Base-by-base conservation (phyloP, 306 rosid species). In the Medicago truncatula region DNA sequence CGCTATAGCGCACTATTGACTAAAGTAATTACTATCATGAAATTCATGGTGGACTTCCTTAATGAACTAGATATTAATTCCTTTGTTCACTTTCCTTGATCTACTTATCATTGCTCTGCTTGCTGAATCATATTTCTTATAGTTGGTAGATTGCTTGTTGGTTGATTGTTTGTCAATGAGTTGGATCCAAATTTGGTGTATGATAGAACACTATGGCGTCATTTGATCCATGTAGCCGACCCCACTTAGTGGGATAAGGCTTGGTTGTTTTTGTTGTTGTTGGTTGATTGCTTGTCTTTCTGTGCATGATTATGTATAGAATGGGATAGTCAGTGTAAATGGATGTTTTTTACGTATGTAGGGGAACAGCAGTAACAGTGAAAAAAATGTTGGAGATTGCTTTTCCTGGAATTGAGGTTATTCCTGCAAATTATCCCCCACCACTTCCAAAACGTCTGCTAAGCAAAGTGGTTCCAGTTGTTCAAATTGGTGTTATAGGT, bases 321-420 rank as follows among this genome's bases (percentile, higher is more conserved):
- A 56, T 75, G 49, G 39, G 53, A 17, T 61, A 66, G 21, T 70
- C 59, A 39, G 57, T 49, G 28, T 74, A 38, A 85, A 64, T 50
- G 56, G 41, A 20, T 75, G 47, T 11, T 58, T 63, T 15, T 73
- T 34, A 66, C 79, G 59, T 76, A 61, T 81, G 74, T 36, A 94
- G 98, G 82, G 97, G 96, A 40, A 83, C 81, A 50, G 91, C 97
- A 0, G 80, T 78, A 39, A 88, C 94, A n/a, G 83, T 86, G 83
- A 85, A 82, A 56, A 90, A 87, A 65, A 85, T 90, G 98, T 57
- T 94, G 86, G 85, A 85, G 78, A 49, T 82, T 70, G 73, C 88
- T 3, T 94, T 84, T 78, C 95, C 95, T 17, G 93, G 92, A 62
- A 52, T 86, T 70, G 89, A 88, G 52, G 88, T 90, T 60, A 46